These are phyloP conservation scores for Teratosphaeria zuluensis DNA, from an alignment of 2,329 filamentous ascomycete species.

Conservation along the genomic window DNA sequence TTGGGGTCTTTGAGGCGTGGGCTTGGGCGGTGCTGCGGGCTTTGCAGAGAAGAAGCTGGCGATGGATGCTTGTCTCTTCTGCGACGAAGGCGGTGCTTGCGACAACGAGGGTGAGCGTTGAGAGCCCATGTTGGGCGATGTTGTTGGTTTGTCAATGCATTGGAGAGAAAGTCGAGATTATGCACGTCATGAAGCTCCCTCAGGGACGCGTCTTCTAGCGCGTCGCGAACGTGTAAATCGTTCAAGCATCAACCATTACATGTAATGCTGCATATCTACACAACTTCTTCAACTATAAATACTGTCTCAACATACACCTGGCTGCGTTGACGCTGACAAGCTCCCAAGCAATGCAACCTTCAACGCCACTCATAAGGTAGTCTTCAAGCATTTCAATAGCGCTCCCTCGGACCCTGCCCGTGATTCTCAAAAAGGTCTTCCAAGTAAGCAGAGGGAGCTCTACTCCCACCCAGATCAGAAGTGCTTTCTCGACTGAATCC, in stretches of 20 bases:
- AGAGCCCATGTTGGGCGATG: neutral
- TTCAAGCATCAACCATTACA: neutral
- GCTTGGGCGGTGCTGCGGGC: slow-evolving; percentile 13
- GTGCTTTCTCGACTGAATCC: slow-evolving; percentile 18
- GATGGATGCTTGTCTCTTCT: slow-evolving; percentile 70
- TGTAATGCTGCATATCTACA: neutral
- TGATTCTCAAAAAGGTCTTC: slow-evolving; percentile 83
- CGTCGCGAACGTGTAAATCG: neutral
- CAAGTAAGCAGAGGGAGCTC: slow-evolving; percentile 79
- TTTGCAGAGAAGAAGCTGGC: slow-evolving; percentile 40
- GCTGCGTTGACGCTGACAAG: neutral
- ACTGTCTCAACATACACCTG: neutral
- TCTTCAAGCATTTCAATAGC: slow-evolving; percentile 2
- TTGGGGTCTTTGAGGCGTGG: slow-evolving; percentile 11
- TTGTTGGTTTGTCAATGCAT: neutral
- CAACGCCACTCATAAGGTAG: neutral
- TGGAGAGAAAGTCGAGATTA: neutral
- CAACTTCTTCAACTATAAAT: neutral
- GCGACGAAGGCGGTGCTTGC: slow-evolving; percentile 5
- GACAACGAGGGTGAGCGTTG: neutral
- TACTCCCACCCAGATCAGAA: slow-evolving; percentile 54
- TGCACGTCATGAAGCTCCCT: neutral
- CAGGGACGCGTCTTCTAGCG: neutral
- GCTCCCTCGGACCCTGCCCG: slow-evolving; percentile 25
- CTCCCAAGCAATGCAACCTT: neutral